These are phyloP conservation scores for Phoenix roebelenii DNA, from an alignment of 176 grass and related monocot species.

Conservation along the genomic window DNA sequence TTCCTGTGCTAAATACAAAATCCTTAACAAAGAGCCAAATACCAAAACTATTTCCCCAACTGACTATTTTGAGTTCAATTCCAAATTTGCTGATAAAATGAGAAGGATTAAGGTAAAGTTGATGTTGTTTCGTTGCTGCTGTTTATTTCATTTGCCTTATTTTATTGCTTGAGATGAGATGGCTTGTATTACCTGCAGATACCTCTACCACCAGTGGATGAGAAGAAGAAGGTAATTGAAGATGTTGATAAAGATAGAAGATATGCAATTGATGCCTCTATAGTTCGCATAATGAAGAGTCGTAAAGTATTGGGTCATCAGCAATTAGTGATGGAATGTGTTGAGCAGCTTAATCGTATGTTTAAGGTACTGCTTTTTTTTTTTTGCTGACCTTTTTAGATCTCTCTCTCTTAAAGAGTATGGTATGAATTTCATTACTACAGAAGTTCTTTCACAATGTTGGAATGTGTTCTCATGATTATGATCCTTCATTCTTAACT, in stretches of 20 bases:
- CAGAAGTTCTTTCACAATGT: too few relatives aligned
- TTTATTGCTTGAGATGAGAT: neutral
- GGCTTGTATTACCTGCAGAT: neutral
- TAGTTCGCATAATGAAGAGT: constrained; percentile 68
- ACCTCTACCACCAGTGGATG: constrained; percentile 6
- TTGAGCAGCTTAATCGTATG: constrained; percentile 65
- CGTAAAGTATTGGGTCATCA: constrained; percentile 58
- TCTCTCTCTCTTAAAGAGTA: too few relatives aligned
- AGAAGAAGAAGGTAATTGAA: constrained; percentile 13
- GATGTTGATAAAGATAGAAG: constrained; percentile 59
- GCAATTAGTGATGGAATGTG: constrained; percentile 56
- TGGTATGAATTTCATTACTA: too few relatives aligned
- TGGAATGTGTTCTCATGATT: too few relatives aligned
- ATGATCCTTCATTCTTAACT: too few relatives aligned
- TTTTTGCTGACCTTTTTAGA: neutral
- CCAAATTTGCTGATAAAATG: constrained; percentile 89
- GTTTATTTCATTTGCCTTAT: too few relatives aligned
- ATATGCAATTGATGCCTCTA: constrained; percentile 53
- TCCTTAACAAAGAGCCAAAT: constrained; percentile 79
- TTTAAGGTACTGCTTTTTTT: constrained; percentile 52
- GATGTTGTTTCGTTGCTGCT: neutral
- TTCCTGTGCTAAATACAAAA: constrained; percentile 89
- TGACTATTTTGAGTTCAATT: constrained; percentile 84
- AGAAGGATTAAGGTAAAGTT: constrained; percentile 78
- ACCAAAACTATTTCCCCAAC: constrained; percentile 68